Evolutionary conservation across 2,329 filamentous ascomycete species (phyloP), one percentile per base, ranked within the genome.

Genomic region (Mycocentrospora acerina): DNA sequence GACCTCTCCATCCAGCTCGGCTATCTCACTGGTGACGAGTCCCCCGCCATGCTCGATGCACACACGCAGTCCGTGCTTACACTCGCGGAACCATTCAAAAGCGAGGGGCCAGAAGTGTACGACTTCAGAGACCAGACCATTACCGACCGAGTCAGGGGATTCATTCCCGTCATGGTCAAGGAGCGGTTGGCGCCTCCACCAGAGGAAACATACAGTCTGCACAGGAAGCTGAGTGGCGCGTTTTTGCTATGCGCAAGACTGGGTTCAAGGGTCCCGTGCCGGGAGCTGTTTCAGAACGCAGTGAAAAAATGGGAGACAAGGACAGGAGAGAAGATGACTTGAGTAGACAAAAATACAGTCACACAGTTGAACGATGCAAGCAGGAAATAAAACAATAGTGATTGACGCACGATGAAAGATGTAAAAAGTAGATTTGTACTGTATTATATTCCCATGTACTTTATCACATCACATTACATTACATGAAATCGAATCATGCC

Each of bases 51-150:
- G 94, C 72, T 93, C 0, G 82, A 95, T 38, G 93, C 94, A 2
- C 93, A 98, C 63, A 78, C 90, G n/a, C 78, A 85, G 16, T 93
- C 87, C 1, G 85, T 98, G 18, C 72, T 95, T 31, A 95, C 90
- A 0, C 80, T 98, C 1, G 90, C 91, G 0, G 93, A 98, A 66
- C 93, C 93, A 0, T 98, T 97, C 70, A 75, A 75, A 3, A 78
- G 74, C 1, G 54, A 51, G n/a, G 88, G 90, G 0, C 88, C 90
- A 0, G 85, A 86, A 34, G 70, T 94, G 0, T 98, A 98, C 66
- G 89, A 98, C 65, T 98, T 98, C 68, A 75, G 80, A 43, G 82
- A 91, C 59, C 93, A 98, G 74, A 98, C 91, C 2, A 97, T 98
- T 53, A 98, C 93, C 1, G 90, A 97, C 60, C 79, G 94, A 29